phyloP scores from a whole-genome alignment of 2,329 filamentous ascomycete genomes.

The Hyphodiscus sp. region DNA sequence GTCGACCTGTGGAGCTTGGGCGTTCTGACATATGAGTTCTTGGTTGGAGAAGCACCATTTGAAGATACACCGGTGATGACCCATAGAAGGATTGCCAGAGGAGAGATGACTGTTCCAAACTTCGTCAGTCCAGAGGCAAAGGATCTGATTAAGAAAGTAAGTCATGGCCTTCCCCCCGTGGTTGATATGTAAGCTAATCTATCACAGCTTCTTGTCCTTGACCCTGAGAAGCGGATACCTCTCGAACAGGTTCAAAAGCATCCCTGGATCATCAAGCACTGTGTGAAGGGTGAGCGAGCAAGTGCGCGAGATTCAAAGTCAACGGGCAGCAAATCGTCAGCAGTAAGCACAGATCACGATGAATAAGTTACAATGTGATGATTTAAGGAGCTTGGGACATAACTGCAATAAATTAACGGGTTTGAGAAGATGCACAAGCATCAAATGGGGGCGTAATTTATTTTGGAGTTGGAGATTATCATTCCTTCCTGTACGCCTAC shows the following conservation, averaged over 20 bases:
- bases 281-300: slow-evolving; percentile 43
- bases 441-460: slow-evolving; percentile 11
- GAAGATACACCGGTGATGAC: slow-evolving; percentile 96
- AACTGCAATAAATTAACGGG: too few species aligned
- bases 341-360: slow-evolving; percentile 15
- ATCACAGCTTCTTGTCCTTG: slow-evolving; percentile 71
- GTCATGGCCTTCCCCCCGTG: slow-evolving; percentile 23
- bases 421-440: too few species aligned
- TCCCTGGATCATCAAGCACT: slow-evolving; percentile 97
- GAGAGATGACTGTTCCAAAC: slow-evolving; percentile 85
- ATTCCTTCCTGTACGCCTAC: slow-evolving; percentile 27
- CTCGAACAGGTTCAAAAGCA: slow-evolving; percentile 84
- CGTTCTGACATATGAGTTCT: slow-evolving; percentile 91
- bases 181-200: slow-evolving; percentile 18
- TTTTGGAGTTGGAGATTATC: slow-evolving; percentile 26
- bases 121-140: slow-evolving; percentile 87
- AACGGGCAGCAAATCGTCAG: slow-evolving; percentile 25
- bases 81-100: slow-evolving; percentile 77
- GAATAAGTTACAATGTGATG: too few species aligned
- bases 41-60: slow-evolving; percentile 93
- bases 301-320: slow-evolving; percentile 29
- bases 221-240: slow-evolving; percentile 87
- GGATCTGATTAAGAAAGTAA: slow-evolving; percentile 85
- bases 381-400: slow-evolving; percentile 13
- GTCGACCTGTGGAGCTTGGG: slow-evolving; percentile 95